These are phyloP conservation scores for Rhodotorula taiwanensis DNA, from an alignment of 768 basidiomycete genomes.

Conservation along the genomic window DNA sequence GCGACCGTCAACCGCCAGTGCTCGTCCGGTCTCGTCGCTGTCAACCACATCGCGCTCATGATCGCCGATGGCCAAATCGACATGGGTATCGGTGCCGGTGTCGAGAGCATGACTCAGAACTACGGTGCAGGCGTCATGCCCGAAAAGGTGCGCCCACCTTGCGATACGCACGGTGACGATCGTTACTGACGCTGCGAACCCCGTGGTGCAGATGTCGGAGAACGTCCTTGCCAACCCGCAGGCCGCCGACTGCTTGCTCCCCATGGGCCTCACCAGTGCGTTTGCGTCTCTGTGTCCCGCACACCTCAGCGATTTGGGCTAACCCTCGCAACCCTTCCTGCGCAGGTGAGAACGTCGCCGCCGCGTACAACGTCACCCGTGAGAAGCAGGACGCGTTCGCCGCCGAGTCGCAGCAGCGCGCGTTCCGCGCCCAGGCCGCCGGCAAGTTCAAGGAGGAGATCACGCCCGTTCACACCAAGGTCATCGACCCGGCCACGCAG, in stretches of 20 bases:
- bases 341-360: slow-evolving; percentile 51
- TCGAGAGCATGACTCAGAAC: slow-evolving; percentile 48
- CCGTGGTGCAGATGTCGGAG: slow-evolving; percentile 40
- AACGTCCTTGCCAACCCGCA: slow-evolving; percentile 57
- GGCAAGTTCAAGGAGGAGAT: slow-evolving; percentile 84
- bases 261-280: slow-evolving; percentile 63
- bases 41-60: slow-evolving; percentile 76
- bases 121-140: slow-evolving; percentile 49
- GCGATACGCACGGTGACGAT: no score
- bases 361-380: slow-evolving; percentile 56
- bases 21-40: slow-evolving; percentile 89
- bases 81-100: slow-evolving; percentile 68
- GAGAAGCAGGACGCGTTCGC: slow-evolving; percentile 84
- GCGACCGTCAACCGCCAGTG: slow-evolving; percentile 89
- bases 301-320: neutral
- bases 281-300: slow-evolving; percentile 55
- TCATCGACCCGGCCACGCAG: slow-evolving; percentile 49
- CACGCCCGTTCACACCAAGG: slow-evolving; percentile 65
- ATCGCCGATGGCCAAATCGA: slow-evolving; percentile 76
- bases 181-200: neutral
- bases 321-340: neutral
- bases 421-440: slow-evolving; percentile 56
- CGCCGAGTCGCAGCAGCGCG: slow-evolving; percentile 75
- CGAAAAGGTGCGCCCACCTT: slow-evolving; percentile 39
- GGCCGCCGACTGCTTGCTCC: slow-evolving; percentile 54